Evolutionary conservation across 2,329 filamentous ascomycete species (phyloP).

Genomic region (Hypoxylon sp.): DNA sequence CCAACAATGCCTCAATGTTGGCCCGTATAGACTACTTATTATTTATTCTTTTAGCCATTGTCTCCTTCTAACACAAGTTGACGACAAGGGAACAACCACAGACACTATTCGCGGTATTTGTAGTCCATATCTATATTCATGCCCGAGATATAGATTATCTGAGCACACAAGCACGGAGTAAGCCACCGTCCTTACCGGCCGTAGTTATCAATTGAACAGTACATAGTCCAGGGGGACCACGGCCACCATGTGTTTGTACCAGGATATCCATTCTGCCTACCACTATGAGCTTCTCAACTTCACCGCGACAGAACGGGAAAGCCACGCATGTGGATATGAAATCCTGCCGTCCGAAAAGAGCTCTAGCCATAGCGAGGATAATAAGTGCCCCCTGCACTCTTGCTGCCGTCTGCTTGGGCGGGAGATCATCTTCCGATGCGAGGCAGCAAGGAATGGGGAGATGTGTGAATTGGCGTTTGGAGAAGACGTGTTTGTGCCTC

Average conservation of each 20-base stretch:
- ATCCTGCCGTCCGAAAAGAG: background rate
- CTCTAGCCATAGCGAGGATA: background rate
- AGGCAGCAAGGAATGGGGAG: background rate
- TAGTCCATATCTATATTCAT: background rate
- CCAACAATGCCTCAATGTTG: slow-evolving; percentile 2
- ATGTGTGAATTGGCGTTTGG: slow-evolving; percentile 8
- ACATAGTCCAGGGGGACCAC: background rate
- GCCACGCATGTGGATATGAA: slow-evolving; percentile 20
- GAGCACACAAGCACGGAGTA: background rate
- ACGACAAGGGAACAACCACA: background rate
- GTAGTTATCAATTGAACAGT: background rate
- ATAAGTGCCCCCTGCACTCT: slow-evolving; percentile 28
- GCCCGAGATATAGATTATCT: background rate
- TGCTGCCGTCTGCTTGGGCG: slow-evolving; percentile 34
- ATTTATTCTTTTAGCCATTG: background rate
- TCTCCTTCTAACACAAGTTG: background rate
- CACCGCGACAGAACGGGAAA: slow-evolving; percentile 13
- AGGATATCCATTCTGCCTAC: slow-evolving; percentile 34
- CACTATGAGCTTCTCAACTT: slow-evolving; percentile 33
- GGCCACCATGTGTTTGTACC: slow-evolving; percentile 36
- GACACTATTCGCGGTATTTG: background rate
- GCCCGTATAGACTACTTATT: background rate
- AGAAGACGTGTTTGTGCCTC: slow-evolving; percentile 35
- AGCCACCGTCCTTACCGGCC: background rate
- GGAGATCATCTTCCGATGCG: slow-evolving; percentile 22